Percentiles rank a stretch among this genome's conserved stretches.
phyloP scores from a whole-genome alignment of 2,329 filamentous ascomycete species.

The Rhexocercosporidium sp. region DNA sequence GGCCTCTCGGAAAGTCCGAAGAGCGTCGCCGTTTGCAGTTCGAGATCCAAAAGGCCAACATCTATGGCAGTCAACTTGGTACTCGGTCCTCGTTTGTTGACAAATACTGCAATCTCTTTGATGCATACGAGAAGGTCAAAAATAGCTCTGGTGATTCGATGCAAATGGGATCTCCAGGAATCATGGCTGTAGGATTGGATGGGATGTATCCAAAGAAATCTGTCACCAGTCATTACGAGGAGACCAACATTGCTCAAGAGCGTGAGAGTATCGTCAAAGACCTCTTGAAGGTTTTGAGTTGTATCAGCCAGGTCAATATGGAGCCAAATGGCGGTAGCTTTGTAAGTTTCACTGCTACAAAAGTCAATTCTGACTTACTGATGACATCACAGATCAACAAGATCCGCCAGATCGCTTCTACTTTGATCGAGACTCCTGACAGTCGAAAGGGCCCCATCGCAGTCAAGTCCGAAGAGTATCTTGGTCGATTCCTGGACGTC shows the following conservation, averaged over 20 bases:
- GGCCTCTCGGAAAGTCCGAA: constrained; percentile 24
- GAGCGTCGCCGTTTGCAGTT: constrained; percentile 68
- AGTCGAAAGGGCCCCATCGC: constrained; percentile 57
- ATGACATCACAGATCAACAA: constrained; percentile 65
- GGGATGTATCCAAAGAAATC: constrained; percentile 42
- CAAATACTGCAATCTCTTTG: constrained; percentile 79
- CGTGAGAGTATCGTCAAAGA: constrained; percentile 82
- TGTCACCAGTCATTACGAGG: constrained; percentile 48
- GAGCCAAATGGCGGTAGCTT: constrained; percentile 72
- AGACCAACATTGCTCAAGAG: constrained; percentile 69
- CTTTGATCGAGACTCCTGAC: constrained; percentile 69
- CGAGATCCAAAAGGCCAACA: constrained; percentile 92
- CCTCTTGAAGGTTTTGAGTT: constrained; percentile 74
- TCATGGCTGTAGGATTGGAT: constrained; percentile 38
- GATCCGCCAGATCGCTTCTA: constrained; percentile 83
- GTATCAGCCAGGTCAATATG: constrained; percentile 84
- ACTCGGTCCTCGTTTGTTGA: constrained; percentile 87
- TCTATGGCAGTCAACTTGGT: constrained; percentile 80
- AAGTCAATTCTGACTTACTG: constrained; percentile 5
- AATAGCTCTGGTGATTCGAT: constrained; percentile 16
- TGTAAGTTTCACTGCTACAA: constrained; percentile 50
- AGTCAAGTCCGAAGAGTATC: constrained; percentile 70
- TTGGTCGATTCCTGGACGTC: constrained; percentile 75
- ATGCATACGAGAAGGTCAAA: constrained; percentile 59
- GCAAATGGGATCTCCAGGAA: constrained; percentile 31